Evolutionary conservation across 192 early-diverging fungal genomes (phyloP), one percentile per base, ranked within the genome.

Genomic region (Dimargaris verticillata): DNA sequence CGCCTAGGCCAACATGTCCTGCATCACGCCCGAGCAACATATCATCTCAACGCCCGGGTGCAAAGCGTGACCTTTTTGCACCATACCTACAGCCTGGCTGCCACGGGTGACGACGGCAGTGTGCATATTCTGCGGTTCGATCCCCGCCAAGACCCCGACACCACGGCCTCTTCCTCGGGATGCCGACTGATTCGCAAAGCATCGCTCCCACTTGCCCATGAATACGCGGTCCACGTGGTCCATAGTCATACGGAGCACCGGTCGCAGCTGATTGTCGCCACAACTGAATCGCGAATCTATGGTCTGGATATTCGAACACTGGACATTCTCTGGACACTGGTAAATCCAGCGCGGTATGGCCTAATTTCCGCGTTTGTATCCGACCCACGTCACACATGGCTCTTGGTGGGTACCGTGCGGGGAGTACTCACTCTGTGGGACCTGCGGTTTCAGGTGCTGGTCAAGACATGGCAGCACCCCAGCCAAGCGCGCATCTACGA

Each of bases 1-100:
- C 73, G 87, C 28, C 71, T 95, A 22, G 86, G 88, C 54, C 88
- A 85, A 52, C 95, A 89, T 64, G 88, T 92, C 0, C 80, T 87
- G 18, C 88, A 86, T 62, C 77, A 87, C 44, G 74, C 92, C 0
- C 73, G 85, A 28, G 77, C 83, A 24, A 83, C 77, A 0, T 85
- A 89, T 61, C 73, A 75, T 29, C 73, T 74, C 15, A 88, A 84
- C 13, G 86, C 89, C 9, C 76, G 78, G 25, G 80, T 97, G 45
- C 86, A 76, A 20, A 79, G 81, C 24, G 69, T 95, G 49, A 78
- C 81, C 7, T 93, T 91, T 63, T 83, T 87, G 51, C 83, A 86
- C 66, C 79, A 79, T 25, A 82, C 82, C 3, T 83, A 93, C 67
- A 86, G 83, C 63, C 70, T 93, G 46, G 88, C 83, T 0, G 76